Base-by-base conservation (phyloP, 257 asterid species). In the Solanum sitiens region DNA sequence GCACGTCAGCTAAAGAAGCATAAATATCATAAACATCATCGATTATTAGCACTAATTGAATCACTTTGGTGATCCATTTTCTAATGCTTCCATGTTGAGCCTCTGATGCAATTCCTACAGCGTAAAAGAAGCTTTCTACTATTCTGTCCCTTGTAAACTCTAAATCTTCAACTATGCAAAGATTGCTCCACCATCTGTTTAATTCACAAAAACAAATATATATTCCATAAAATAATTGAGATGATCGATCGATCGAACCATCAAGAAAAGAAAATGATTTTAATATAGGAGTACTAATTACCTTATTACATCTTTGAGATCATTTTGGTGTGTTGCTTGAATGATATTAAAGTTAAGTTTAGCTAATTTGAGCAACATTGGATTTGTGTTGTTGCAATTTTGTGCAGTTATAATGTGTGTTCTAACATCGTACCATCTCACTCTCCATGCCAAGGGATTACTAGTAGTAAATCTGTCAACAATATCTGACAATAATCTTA, bases 21-120 rank as follows among this genome's bases (percentile, higher is more conserved):
- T 94, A 94, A 67, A 91, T 89, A 87, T 94, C 95, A 56, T 94
- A 94, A 11, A 94, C 89, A 50, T 92, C 97, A 83, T 92, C 95
- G 9, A 91, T 87, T 32, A 94, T 87, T 15, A 92, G 73, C 2
- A 93, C 61, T 84, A 93, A 84, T 32, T 89, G 44, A 4, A 92
- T 89, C 56, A 90, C 91, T 89, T 94, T 94, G 27, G 94, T 86
- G 5, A 93, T 89, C 96, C 94, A 93, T 83, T 86, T 93, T 86
- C 96, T 89, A n/a, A 91, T 92, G 85, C 89, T 91, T 86, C 88
- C 89, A 86, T 91, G 63, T 73, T 90, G 93, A 63, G 94, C 93
- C 53, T 93, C 95, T 32, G 90, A 88, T 13, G 93, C 94, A 42
- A 92, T 88, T 67, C 95, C 97, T 23, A 83, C 92, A 2, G 97